These are phyloP conservation scores for Colletotrichum tropicicola DNA, from an alignment of 2,329 filamentous ascomycete species.

Conservation along the genomic window DNA sequence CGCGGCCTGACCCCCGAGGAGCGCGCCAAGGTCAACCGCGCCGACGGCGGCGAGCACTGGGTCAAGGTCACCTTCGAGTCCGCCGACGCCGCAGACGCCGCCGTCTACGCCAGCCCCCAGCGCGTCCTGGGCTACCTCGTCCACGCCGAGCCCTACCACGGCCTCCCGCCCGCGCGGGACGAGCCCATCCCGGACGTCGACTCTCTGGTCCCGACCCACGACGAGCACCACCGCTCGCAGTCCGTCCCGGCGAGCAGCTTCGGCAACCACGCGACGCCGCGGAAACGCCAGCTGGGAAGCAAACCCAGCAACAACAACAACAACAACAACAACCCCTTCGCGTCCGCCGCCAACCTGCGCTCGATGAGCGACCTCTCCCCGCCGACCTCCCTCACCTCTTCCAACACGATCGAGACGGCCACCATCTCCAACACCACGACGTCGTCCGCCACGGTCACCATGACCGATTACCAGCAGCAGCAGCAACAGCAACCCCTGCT, in stretches of 20 bases:
- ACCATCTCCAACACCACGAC: constrained; percentile 53
- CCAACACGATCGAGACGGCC: constrained; percentile 65
- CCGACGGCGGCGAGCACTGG: constrained; percentile 89
- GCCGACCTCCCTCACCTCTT: constrained; percentile 58
- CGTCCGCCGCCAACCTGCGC: constrained; percentile 44
- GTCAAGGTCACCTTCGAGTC: constrained; percentile 88
- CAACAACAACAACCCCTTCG: constrained; percentile 44
- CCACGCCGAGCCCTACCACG: constrained; percentile 75
- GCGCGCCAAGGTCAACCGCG: constrained; percentile 80
- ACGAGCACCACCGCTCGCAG: constrained; percentile 42
- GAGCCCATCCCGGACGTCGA: constrained; percentile 66
- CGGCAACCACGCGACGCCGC: constrained; percentile 34
- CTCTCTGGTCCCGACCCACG: constrained; percentile 43
- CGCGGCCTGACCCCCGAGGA: constrained; percentile 75
- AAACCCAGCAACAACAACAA: constrained; percentile 41
- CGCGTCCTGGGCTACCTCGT: constrained; percentile 76
- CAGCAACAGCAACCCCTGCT: constrained; percentile 33
- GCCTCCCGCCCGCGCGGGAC: constrained; percentile 71
- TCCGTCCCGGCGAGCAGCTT: constrained; percentile 44
- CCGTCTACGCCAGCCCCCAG: constrained; percentile 76
- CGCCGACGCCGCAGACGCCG: constrained; percentile 74
- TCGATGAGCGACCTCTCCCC: constrained; percentile 47
- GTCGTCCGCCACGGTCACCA: constrained; percentile 55
- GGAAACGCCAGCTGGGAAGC: constrained; percentile 31
- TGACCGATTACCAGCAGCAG: constrained; percentile 44